Percentiles rank a stretch among this genome's conserved stretches.
These are phyloP conservation scores for Agaricus sinodeliciosus DNA, from an alignment of 768 basidiomycete species.

Conservation along the genomic window DNA sequence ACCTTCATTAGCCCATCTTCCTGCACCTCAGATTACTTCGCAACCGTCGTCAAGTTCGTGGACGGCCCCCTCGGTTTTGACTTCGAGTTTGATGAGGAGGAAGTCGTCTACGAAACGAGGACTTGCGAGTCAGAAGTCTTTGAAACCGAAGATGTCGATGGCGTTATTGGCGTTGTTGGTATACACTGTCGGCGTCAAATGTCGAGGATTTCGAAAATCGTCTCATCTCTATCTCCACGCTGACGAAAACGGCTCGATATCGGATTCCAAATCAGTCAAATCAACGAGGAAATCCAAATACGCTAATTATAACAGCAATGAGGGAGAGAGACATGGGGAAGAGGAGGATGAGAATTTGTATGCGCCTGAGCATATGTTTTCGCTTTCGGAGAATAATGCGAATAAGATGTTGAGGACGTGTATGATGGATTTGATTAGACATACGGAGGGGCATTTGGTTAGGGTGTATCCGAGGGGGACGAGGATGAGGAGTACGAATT, in stretches of 20 bases:
- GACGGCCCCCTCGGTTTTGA: neutral
- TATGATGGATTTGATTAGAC: constrained; percentile 79
- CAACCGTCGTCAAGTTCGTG: neutral
- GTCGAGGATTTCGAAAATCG: constrained; percentile 56
- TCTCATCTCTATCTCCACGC: neutral
- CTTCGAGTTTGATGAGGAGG: neutral
- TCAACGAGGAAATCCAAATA: neutral
- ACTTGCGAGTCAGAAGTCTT: constrained; percentile 5
- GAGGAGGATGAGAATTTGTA: constrained; percentile 86
- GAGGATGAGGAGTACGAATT: constrained; percentile 82
- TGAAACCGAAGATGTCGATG: constrained; percentile 68
- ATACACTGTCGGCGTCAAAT: constrained; percentile 96
- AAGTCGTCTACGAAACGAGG: neutral
- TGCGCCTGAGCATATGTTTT: constrained; percentile 84
- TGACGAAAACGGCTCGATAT: neutral
- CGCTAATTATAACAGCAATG: constrained; percentile 83
- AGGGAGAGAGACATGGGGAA: constrained; percentile 45
- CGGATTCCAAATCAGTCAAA: neutral
- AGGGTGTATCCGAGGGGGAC: constrained; percentile 86
- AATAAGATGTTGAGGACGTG: constrained; percentile 66
- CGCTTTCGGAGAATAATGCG: constrained; percentile 79
- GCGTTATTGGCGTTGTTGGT: constrained; percentile 76
- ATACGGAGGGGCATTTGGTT: constrained; percentile 80
- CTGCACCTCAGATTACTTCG: neutral
- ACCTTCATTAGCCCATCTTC: neutral